phyloP scores from a whole-genome alignment of 2,329 filamentous ascomycete species.

The Fusarium armeniacum region DNA sequence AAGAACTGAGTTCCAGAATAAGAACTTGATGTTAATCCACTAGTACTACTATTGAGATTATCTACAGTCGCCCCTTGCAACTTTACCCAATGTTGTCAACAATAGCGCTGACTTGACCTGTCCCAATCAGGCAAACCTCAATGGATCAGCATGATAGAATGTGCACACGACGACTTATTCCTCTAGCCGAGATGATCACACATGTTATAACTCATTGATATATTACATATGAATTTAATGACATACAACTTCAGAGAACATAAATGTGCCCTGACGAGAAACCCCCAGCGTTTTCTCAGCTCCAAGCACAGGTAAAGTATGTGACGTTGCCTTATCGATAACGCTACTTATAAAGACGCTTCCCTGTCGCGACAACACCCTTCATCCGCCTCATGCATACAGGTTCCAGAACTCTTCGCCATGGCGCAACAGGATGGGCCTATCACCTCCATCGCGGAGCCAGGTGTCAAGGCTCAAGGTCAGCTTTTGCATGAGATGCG shows the following conservation, averaged over 20 bases:
- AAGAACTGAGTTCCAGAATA: neutral
- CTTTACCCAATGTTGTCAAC: neutral
- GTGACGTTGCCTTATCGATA: slow-evolving; percentile 31
- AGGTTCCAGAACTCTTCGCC: slow-evolving; percentile 15
- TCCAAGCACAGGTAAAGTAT: slow-evolving; percentile 6
- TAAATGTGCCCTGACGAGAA: neutral
- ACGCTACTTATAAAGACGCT: slow-evolving; percentile 21
- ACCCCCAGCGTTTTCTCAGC: neutral
- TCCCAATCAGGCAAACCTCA: neutral
- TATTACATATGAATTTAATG: neutral
- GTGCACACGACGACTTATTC: neutral
- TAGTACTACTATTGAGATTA: neutral
- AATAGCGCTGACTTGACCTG: neutral
- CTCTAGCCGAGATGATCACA: neutral
- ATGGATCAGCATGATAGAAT: neutral
- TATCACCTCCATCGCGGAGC: slow-evolving; percentile 68
- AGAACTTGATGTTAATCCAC: neutral
- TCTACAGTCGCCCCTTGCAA: neutral
- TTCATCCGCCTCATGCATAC: slow-evolving; percentile 9
- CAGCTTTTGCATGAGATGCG: slow-evolving; percentile 74
- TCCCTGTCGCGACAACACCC: slow-evolving; percentile 21
- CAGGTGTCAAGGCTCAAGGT: slow-evolving; percentile 75
- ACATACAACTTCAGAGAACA: neutral
- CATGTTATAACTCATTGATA: neutral
- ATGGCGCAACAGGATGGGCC: slow-evolving; percentile 54